phyloP scores from a whole-genome alignment of 2,329 filamentous ascomycete species.

The Alternaria ventricosa region DNA sequence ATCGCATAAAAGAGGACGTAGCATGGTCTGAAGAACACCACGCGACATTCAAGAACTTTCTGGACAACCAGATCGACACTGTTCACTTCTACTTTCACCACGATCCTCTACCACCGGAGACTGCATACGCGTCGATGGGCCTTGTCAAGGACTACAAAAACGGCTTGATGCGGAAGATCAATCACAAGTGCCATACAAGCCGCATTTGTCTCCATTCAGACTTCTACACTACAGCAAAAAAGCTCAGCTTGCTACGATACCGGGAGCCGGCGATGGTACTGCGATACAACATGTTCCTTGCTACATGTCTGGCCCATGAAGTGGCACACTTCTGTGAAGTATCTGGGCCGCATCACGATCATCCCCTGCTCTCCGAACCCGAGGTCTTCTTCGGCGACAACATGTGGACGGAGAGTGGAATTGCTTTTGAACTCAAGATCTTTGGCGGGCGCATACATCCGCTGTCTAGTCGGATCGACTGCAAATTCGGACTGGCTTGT shows the following conservation, averaged over 20 bases:
- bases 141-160: constrained; percentile 48
- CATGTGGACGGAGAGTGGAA: constrained; percentile 50
- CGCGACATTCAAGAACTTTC: constrained; percentile 35
- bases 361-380: constrained; percentile 42
- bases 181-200: constrained; percentile 46
- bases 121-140: constrained; percentile 48
- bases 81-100: constrained; percentile 50
- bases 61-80: constrained; percentile 43
- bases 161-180: constrained; percentile 43
- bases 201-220: constrained; percentile 50
- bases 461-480: constrained; percentile 48
- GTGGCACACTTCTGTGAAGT: constrained; percentile 51
- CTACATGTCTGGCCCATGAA: constrained; percentile 48
- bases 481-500: constrained; percentile 46
- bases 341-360: constrained; percentile 46
- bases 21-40: constrained; percentile 43
- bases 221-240: constrained; percentile 51
- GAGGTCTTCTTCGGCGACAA: constrained; percentile 50
- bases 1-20: constrained; percentile 46
- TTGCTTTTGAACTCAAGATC: constrained; percentile 48
- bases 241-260: constrained; percentile 45
- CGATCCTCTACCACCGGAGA: constrained; percentile 44
- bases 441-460: constrained; percentile 50
- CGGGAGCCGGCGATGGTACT: constrained; percentile 50
- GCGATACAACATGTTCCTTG: constrained; percentile 50